Base-by-base conservation (phyloP, 2,329 filamentous ascomycete genomes). In the Aspergillus ibericus region DNA sequence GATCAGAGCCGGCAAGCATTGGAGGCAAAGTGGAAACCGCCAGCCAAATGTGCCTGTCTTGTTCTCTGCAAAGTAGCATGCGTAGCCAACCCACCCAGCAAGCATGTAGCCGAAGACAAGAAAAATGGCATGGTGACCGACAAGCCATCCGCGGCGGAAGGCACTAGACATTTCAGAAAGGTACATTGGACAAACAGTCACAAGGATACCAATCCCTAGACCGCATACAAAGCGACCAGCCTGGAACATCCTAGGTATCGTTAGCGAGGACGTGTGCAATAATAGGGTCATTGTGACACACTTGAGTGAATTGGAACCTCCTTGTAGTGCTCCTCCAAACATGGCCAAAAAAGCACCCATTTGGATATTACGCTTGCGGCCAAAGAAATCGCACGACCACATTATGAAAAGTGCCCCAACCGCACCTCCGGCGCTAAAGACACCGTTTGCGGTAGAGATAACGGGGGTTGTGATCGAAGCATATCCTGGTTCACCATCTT, bases 371-470 rank as follows among this genome's bases (percentile, higher is more conserved):
- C 67, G 69, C 59, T 79, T 77, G 3, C 80, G 71, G 1, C 79
- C 81, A 58, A 79, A 75, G 47, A 68, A 72, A 40, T 75, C 77
- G 38, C 72, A 80, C 1, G 78, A 76, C 80, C 80, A 82, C 80
- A 82, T 81, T 18, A 82, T 76, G 53, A 81, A 77, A 1, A 82
- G 71, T 5, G 75, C 74, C 4, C 78, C 79, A 4, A 81, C 72
- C 8, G 80, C 80, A 5, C 79, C 80, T 10, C 80, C 81, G 16
- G 80, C 78, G 55, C 77, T 79, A 66, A 79, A 81, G 0, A 82
- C 67, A 2, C 80, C 80, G 66, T 82, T 82, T 35, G 78, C 78
- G 0, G 80, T 81, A 2, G 80, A 77, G 27, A 82, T 81, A 6
- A 75, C 77, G 7, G 77, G 72, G 0, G 80, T 80, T 1, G 80